A percentile compares a stretch with the other conserved stretches of the same genome.
Evolutionary conservation across 352 stramenopile species (phyloP).

Genomic region (Thraustochytrium sp.): DNA sequence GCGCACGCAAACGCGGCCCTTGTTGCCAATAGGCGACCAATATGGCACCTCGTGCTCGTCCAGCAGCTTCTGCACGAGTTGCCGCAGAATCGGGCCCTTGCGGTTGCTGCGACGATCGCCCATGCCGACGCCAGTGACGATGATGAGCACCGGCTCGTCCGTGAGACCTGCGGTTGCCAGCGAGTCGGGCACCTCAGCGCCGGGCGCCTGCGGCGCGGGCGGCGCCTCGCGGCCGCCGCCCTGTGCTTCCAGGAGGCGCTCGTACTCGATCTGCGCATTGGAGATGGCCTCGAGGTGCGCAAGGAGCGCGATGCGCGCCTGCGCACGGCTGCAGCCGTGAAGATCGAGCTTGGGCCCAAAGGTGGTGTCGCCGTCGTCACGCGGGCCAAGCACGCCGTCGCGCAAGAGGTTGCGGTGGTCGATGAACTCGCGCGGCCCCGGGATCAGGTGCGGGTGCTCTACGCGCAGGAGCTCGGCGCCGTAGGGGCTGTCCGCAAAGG

Average conservation of each 20-base stretch:
- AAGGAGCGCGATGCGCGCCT: neutral
- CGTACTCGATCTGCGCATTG: neutral
- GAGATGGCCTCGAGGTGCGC: constrained; percentile 8
- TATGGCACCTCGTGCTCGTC: neutral
- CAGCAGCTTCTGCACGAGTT: neutral
- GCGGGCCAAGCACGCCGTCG: neutral
- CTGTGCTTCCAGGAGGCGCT: neutral
- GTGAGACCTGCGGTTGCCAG: too few species aligned
- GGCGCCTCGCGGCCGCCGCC: neutral
- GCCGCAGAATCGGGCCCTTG: neutral
- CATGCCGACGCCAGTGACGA: constrained; percentile 5
- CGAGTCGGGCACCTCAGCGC: too few species aligned
- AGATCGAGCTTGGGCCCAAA: constrained; percentile 12
- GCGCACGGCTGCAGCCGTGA: neutral
- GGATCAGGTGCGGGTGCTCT: neutral
- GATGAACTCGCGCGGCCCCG: neutral
- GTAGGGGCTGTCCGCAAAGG: constrained; percentile 12
- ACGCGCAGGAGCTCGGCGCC: neutral
- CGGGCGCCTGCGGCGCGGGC: too few species aligned
- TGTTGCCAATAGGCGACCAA: neutral
- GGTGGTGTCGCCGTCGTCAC: neutral
- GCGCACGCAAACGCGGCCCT: neutral
- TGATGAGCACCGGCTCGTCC: neutral
- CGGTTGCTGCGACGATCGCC: neutral
- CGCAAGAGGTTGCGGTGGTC: neutral